These are phyloP conservation scores for Azolla pinnata DNA, from an alignment of 75 land plant genomes.

Conservation along the genomic window DNA sequence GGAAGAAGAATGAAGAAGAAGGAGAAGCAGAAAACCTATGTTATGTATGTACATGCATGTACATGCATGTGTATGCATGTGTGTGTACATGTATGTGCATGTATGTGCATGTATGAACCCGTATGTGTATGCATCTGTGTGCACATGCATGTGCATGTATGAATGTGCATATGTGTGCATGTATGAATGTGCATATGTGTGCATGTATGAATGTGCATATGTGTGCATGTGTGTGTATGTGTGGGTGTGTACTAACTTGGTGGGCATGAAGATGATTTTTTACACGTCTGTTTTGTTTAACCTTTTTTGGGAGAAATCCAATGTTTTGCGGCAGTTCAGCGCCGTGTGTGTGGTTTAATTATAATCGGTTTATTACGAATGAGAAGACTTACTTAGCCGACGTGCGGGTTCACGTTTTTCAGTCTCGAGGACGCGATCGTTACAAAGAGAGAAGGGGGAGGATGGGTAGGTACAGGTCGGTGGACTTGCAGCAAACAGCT, in stretches of 20 bases:
- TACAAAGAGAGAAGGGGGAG: no score
- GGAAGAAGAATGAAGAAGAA: no score
- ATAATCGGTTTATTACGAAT: no score
- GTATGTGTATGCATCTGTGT: background rate
- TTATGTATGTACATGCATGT: background rate
- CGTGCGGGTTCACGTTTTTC: no score
- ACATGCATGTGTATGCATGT: background rate
- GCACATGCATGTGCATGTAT: background rate
- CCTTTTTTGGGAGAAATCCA: background rate
- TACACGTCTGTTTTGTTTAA: background rate
- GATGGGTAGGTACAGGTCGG: no score
- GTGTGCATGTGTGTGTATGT: background rate
- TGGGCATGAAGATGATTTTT: background rate
- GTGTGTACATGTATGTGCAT: background rate
- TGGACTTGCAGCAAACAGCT: no score
- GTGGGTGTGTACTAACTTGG: background rate
- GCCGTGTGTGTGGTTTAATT: no score
- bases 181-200: background rate
- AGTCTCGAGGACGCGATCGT: no score
- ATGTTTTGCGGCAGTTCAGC: no score
- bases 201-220: background rate
- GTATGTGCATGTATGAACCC: background rate
- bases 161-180: background rate
- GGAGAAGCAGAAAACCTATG: no score
- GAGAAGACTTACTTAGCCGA: no score